phyloP scores from a whole-genome alignment of 2,329 filamentous ascomycete genomes.

The Phialocephala sp. region DNA sequence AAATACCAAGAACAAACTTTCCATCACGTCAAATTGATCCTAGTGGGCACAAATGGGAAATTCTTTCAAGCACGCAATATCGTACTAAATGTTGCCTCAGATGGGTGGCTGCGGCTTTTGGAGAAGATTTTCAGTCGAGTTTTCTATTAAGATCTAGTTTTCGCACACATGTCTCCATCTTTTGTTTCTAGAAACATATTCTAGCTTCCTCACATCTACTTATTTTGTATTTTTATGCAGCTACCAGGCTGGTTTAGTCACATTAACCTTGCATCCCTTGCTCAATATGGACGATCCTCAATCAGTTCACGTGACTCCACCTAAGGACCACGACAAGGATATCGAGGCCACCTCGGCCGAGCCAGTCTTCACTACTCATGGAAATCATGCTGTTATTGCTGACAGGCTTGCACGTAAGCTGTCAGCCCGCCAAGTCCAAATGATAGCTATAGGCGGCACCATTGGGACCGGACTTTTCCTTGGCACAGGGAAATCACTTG shows the following conservation, averaged over 20 bases:
- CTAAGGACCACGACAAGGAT: constrained; percentile 17
- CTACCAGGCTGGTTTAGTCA: neutral
- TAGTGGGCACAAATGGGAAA: constrained; percentile 10
- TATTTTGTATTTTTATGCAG: neutral
- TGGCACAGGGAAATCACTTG: constrained; percentile 64
- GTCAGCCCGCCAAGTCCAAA: constrained; percentile 68
- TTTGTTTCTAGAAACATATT: neutral
- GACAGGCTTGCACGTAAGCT: constrained; percentile 56
- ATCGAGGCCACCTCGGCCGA: constrained; percentile 11
- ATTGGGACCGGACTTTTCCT: constrained; percentile 68
- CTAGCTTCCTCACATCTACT: neutral
- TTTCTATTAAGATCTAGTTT: neutral
- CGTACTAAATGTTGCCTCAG: neutral
- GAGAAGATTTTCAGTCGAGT: constrained; percentile 1
- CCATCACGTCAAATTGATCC: constrained; percentile 12
- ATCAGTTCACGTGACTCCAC: neutral
- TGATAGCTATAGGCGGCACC: constrained; percentile 67
- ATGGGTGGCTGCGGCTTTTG: neutral
- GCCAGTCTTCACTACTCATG: constrained; percentile 5
- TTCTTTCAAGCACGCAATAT: constrained; percentile 18
- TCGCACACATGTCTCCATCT: neutral
- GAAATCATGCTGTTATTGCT: constrained; percentile 28
- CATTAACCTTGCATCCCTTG: neutral
- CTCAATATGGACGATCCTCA: constrained; percentile 5
- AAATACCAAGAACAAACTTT: neutral